phyloP scores from a whole-genome alignment of 2,329 filamentous ascomycete genomes.

The Waltergamsia citrina region DNA sequence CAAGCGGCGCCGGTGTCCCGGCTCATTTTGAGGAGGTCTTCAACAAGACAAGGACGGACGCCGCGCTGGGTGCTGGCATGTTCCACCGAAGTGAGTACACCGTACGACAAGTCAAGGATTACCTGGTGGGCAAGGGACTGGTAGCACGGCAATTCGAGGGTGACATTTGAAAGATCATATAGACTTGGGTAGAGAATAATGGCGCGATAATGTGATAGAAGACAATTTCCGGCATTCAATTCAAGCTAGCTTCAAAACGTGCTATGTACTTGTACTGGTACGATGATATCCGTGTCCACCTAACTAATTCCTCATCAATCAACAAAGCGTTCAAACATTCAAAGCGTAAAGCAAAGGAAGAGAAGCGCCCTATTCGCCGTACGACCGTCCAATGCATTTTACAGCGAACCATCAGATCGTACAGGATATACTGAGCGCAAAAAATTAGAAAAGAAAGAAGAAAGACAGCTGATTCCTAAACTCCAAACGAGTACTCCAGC shows the following conservation, averaged over 20 bases:
- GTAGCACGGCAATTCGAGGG: constrained; percentile 73
- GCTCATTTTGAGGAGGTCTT: constrained; percentile 90
- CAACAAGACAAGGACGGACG: constrained; percentile 74
- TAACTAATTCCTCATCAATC: neutral
- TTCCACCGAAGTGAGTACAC: constrained; percentile 96
- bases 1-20: constrained; percentile 82
- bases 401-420: neutral
- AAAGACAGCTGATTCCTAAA: constrained; percentile 3
- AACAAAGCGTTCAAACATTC: neutral
- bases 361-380: neutral
- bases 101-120: constrained; percentile 86
- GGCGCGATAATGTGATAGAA: constrained; percentile 5
- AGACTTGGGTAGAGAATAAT: constrained; percentile 6
- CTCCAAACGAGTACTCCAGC: neutral
- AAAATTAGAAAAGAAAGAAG: constrained; percentile 5
- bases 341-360: neutral
- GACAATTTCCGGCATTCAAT: neutral
- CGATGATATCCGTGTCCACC: too few species aligned
- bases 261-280: neutral
- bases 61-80: constrained; percentile 91
- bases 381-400: constrained; percentile 1
- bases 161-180: too few species aligned
- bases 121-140: constrained; percentile 61
- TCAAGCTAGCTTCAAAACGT: neutral
- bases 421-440: neutral